Evolutionary conservation across 768 basidiomycete species (phyloP).

Genomic region (Mycena galericulata): DNA sequence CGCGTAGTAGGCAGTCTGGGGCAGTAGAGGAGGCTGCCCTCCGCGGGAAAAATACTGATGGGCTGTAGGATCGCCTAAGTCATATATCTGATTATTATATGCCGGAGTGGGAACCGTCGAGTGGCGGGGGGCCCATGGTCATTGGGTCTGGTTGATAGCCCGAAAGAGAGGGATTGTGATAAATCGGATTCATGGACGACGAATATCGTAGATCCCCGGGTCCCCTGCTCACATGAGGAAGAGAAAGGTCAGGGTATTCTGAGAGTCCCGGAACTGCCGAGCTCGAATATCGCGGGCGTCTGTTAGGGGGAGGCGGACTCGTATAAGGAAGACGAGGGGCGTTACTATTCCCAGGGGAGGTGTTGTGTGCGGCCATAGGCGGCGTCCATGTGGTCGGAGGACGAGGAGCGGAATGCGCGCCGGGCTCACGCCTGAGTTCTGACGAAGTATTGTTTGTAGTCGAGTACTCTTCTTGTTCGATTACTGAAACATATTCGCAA

Average conservation of each 20-base stretch:
- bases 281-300: neutral
- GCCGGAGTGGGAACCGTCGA: no score
- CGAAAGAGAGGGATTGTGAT: no score
- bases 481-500: neutral
- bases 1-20: no score
- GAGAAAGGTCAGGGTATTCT: neutral
- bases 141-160: no score
- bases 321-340: neutral
- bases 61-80: no score
- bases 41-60: no score
- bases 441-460: neutral
- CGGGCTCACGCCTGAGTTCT: neutral
- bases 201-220: neutral
- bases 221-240: neutral
- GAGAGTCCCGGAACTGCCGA: no score
- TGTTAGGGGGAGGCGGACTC: no score
- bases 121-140: no score
- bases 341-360: neutral
- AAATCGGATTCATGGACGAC: no score
- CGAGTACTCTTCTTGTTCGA: neutral
- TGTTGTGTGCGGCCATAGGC: neutral
- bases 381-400: neutral
- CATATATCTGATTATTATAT: no score
- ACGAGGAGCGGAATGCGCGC: neutral
- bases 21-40: no score